Evolutionary conservation across 768 basidiomycete genomes (phyloP).

Genomic region (Gymnopilus junonius): DNA sequence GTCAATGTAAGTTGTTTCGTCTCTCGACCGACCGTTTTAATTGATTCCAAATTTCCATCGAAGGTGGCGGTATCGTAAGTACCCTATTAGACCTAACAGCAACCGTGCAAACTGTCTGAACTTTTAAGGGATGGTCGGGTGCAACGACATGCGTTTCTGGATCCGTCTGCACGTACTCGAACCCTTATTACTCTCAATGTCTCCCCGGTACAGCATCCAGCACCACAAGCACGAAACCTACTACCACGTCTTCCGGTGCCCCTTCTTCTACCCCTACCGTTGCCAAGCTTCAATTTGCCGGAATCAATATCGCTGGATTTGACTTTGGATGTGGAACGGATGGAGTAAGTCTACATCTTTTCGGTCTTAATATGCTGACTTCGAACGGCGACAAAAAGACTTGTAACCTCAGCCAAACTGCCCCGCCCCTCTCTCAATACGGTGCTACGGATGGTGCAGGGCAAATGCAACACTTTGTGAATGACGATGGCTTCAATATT

Average conservation of each 20-base stretch:
- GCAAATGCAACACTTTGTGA: constrained; percentile 67
- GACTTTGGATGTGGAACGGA: constrained; percentile 56
- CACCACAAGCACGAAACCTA: neutral
- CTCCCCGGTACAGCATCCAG: constrained; percentile 12
- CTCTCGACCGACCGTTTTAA: neutral
- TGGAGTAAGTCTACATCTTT: constrained; percentile 28
- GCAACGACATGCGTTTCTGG: constrained; percentile 17
- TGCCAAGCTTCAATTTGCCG: constrained; percentile 39
- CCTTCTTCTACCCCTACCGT: constrained; percentile 22
- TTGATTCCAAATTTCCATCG: neutral
- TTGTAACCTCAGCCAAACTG: constrained; percentile 41
- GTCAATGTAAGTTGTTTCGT: constrained; percentile 10
- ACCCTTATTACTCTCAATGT: constrained; percentile 21
- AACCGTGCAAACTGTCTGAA: neutral
- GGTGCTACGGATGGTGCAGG: constrained; percentile 50
- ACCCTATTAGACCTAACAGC: neutral
- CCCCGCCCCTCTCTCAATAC: constrained; percentile 49
- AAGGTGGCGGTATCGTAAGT: constrained; percentile 17
- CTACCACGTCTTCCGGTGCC: constrained; percentile 7
- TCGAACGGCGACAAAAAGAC: constrained; percentile 13
- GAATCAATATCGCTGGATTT: constrained; percentile 60
- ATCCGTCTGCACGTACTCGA: constrained; percentile 15
- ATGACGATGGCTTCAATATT: constrained; percentile 55
- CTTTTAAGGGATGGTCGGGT: constrained; percentile 14
- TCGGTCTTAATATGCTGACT: neutral